These are phyloP conservation scores for Priceomyces carsonii DNA, from an alignment of 805 yeast species.

Conservation along the genomic window DNA sequence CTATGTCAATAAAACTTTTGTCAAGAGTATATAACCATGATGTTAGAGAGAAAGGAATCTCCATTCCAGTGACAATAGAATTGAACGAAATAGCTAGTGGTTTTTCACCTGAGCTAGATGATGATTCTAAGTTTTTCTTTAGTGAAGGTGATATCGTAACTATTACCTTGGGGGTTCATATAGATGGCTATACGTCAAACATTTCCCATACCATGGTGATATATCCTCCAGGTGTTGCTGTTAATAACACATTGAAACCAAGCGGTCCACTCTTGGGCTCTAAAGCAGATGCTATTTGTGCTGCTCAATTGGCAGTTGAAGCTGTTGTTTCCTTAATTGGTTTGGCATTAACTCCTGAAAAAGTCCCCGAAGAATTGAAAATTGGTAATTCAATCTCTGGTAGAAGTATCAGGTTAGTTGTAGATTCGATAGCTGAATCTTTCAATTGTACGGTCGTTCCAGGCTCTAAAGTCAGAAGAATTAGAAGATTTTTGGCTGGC, in stretches of 20 bases:
- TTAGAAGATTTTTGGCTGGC: slow-evolving; percentile 92
- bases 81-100: slow-evolving; percentile 77
- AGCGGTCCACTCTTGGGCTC: slow-evolving; percentile 80
- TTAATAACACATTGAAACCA: slow-evolving; percentile 44
- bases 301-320: slow-evolving; percentile 86
- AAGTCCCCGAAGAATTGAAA: slow-evolving; percentile 55
- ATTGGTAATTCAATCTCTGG: slow-evolving; percentile 59
- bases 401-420: slow-evolving; percentile 65
- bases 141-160: slow-evolving; percentile 83
- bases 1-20: slow-evolving; percentile 63
- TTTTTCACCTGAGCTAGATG: slow-evolving; percentile 84
- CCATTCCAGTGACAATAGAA: slow-evolving; percentile 88
- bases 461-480: slow-evolving; percentile 87
- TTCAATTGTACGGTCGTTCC: slow-evolving; percentile 88
- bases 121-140: slow-evolving; percentile 47
- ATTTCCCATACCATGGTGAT: slow-evolving; percentile 86
- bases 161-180: slow-evolving; percentile 82
- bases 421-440: slow-evolving; percentile 81
- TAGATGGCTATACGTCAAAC: slow-evolving; percentile 92
- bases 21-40: slow-evolving; percentile 58
- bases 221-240: slow-evolving; percentile 60
- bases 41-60: slow-evolving; percentile 86
- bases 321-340: slow-evolving; percentile 79
- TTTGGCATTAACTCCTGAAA: slow-evolving; percentile 72
- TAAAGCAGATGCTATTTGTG: slow-evolving; percentile 87